phyloP scores from a whole-genome alignment of 208 protist species.

The Crithidia mellificae region DNA sequence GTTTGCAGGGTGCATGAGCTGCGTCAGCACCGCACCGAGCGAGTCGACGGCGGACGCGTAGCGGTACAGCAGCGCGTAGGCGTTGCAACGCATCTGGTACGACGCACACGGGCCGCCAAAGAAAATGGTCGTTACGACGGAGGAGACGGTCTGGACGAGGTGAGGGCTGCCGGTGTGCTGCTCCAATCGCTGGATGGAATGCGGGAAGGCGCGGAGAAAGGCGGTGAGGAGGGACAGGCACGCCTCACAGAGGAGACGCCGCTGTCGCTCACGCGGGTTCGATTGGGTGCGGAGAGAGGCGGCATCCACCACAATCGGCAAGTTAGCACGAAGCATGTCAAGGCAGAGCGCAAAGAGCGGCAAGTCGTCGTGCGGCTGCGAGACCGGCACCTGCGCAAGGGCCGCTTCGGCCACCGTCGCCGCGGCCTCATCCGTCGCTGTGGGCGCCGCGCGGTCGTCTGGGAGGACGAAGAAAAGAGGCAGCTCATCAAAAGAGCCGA shows the following conservation, averaged over 20 bases:
- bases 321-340: constrained; percentile 14
- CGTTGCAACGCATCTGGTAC: constrained; percentile 17
- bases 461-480: constrained; percentile 23
- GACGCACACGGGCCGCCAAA: constrained; percentile 9
- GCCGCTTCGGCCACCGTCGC: no score
- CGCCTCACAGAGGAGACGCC: constrained; percentile 25
- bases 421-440: neutral
- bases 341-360: constrained; percentile 23
- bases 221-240: constrained; percentile 22
- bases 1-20: constrained; percentile 12
- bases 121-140: constrained; percentile 19
- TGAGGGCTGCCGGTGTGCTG: constrained; percentile 1
- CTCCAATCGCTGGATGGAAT: constrained; percentile 29
- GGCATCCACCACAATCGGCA: neutral
- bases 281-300: neutral
- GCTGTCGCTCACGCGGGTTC: constrained; percentile 2
- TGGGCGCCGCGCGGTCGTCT: neutral
- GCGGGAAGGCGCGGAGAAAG: constrained; percentile 31
- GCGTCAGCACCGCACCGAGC: constrained; percentile 11
- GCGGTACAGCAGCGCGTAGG: constrained; percentile 24
- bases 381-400: neutral
- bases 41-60: constrained; percentile 29
- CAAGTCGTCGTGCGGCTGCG: neutral
- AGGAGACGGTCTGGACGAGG: constrained; percentile 15
- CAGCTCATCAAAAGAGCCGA: constrained; percentile 25